phyloP scores from a whole-genome alignment of 805 yeast genomes.

The Lachancea lanzarotensis region DNA sequence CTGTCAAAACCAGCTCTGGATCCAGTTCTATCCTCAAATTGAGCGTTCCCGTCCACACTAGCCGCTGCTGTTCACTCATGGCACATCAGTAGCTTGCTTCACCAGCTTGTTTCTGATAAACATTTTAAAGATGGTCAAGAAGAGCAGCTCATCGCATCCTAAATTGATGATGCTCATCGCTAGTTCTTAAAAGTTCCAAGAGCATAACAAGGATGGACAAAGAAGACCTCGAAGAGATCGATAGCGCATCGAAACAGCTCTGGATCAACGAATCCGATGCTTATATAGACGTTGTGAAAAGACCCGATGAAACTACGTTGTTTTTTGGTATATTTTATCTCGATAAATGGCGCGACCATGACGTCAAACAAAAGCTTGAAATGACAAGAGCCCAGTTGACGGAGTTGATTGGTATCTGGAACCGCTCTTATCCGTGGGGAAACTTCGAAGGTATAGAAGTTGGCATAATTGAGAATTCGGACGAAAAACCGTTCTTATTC shows the following conservation, averaged over 20 bases:
- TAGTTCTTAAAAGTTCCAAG: not conserved
- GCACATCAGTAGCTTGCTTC: not conserved
- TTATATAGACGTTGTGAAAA: constrained; percentile 15
- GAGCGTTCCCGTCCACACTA: constrained; percentile 50
- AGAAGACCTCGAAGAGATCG: not conserved
- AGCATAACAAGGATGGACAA: not conserved
- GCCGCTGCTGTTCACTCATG: constrained; percentile 32
- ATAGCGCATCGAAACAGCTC: constrained; percentile 10
- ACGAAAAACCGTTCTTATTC: constrained; percentile 20
- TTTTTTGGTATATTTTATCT: constrained; percentile 26
- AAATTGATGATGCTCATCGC: not conserved
- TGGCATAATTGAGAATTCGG: constrained; percentile 15
- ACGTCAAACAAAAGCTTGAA: constrained; percentile 1
- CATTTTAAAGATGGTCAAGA: too few relatives aligned
- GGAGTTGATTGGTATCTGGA: constrained; percentile 33
- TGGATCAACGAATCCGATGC: constrained; percentile 23
- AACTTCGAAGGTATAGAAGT: constrained; percentile 23
- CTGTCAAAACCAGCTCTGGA: constrained; percentile 10
- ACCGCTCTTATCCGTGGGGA: constrained; percentile 39
- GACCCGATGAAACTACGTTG: constrained; percentile 18
- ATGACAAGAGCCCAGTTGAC: constrained; percentile 18
- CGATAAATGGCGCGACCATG: constrained; percentile 15
- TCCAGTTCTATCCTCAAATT: constrained; percentile 37
- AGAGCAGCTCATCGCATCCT: constrained; percentile 3
- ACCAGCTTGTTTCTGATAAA: too few relatives aligned